Evolutionary conservation across 2,329 filamentous ascomycete genomes (phyloP).

Genomic region (Xylariaceae sp.): DNA sequence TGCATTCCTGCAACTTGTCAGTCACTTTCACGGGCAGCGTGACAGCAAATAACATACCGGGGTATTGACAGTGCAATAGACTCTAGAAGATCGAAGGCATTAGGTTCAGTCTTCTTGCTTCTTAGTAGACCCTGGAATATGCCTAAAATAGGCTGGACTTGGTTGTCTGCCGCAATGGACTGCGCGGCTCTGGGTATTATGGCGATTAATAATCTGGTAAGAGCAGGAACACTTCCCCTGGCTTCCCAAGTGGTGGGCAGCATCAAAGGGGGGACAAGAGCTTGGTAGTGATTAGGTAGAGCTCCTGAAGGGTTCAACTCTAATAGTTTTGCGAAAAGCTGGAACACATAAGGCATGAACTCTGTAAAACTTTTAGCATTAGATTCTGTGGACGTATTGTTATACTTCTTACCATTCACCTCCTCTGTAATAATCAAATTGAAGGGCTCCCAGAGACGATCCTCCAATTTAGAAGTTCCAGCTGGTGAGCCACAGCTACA

Average conservation of each 20-base stretch:
- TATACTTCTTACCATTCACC: constrained; percentile 67
- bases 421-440: constrained; percentile 79
- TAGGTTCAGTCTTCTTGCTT: constrained; percentile 81
- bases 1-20: constrained; percentile 52
- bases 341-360: constrained; percentile 96
- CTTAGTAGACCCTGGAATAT: constrained; percentile 92
- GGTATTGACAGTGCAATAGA: constrained; percentile 76
- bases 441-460: constrained; percentile 82
- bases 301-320: constrained; percentile 83
- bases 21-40: constrained; percentile 8
- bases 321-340: constrained; percentile 88
- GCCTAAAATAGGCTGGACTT: constrained; percentile 86
- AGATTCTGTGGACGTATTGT: background rate
- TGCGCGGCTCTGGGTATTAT: constrained; percentile 80
- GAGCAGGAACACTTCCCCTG: constrained; percentile 89
- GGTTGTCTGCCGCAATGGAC: constrained; percentile 76
- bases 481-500: constrained; percentile 67
- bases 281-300: constrained; percentile 80
- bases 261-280: constrained; percentile 78
- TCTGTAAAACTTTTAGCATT: constrained; percentile 60
- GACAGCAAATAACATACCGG: constrained; percentile 57
- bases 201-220: constrained; percentile 81
- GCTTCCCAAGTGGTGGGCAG: constrained; percentile 88
- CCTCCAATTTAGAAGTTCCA: constrained; percentile 76
- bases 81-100: constrained; percentile 91